A percentile compares a stretch with the other conserved stretches of the same genome.
These are phyloP conservation scores for Aspergillus niger DNA, from an alignment of 2,329 filamentous ascomycete species.

Conservation along the genomic window DNA sequence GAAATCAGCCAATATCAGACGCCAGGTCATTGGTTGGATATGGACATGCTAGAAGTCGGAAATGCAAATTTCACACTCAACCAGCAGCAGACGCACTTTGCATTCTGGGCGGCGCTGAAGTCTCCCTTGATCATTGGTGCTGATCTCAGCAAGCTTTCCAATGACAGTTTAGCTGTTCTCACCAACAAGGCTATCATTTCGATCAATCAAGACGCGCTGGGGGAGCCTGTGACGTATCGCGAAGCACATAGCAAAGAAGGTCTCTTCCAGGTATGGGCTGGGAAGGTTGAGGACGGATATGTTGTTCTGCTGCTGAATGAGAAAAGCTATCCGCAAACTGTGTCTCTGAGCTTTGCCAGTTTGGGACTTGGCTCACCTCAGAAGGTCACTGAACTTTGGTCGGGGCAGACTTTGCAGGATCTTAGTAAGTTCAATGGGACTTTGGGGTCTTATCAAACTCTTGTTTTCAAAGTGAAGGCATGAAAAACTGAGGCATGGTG, in stretches of 20 bases:
- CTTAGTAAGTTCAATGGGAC: not conserved
- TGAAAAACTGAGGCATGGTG: not conserved
- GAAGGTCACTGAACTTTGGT: not conserved
- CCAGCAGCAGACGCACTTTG: conserved; percentile 45
- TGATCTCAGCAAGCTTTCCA: not conserved
- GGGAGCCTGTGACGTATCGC: not conserved
- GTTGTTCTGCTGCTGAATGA: conserved; percentile 8
- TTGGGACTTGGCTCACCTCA: not conserved
- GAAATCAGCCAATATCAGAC: conserved; percentile 29
- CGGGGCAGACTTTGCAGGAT: not conserved
- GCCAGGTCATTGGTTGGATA: conserved; percentile 35
- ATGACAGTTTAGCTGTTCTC: conserved; percentile 1
- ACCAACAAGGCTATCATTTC: conserved; percentile 5
- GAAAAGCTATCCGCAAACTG: conserved; percentile 3
- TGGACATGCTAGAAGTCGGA: conserved; percentile 51
- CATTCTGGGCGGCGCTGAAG: conserved; percentile 50
- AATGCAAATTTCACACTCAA: conserved; percentile 42
- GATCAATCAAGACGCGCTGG: conserved; percentile 2
- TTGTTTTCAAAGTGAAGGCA: not conserved
- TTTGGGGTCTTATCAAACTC: conserved; percentile 8
- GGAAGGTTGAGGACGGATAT: not conserved
- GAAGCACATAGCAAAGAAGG: not conserved
- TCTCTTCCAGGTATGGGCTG: conserved; percentile 4
- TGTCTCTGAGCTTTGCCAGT: not conserved
- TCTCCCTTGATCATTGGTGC: conserved; percentile 49